Percentiles rank a stretch among this genome's conserved stretches.
Evolutionary conservation across 352 stramenopile species (phyloP).

Genomic region (Phytophthora niederhauseri): DNA sequence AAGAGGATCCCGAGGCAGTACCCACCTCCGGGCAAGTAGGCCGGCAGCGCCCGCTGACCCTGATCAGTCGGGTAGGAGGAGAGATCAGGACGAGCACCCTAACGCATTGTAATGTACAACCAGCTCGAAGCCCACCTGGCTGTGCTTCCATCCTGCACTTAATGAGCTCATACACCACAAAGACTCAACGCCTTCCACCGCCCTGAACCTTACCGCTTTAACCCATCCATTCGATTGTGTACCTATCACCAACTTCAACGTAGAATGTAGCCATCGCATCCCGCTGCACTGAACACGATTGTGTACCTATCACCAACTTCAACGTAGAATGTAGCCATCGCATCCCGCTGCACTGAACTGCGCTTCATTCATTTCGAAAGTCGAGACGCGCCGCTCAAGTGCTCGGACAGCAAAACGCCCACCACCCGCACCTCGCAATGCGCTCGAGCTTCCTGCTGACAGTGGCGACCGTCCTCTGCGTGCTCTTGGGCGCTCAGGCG

Average conservation of each 20-base stretch:
- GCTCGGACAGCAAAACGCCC: conserved; percentile 2
- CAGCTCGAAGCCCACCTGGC: too few relatives aligned
- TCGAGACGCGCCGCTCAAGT: conserved; percentile 19
- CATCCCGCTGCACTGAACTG: neutral
- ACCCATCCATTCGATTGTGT: neutral
- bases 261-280: conserved; percentile 12
- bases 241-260: conserved; percentile 21
- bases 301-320: conserved; percentile 20
- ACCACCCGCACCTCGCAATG: conserved; percentile 16
- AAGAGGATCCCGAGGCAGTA: conserved; percentile 4
- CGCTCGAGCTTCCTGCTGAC: conserved; percentile 20
- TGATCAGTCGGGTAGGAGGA: neutral
- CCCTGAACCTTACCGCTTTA: neutral
- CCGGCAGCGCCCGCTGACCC: neutral
- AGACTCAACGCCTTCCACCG: neutral
- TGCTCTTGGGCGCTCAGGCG: conserved; percentile 17
- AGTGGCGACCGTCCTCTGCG: conserved; percentile 4
- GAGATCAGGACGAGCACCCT: neutral
- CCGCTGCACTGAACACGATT: neutral
- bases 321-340: conserved; percentile 17
- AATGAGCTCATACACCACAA: neutral
- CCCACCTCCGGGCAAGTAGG: neutral
- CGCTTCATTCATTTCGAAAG: conserved; percentile 19
- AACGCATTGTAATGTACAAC: neutral
- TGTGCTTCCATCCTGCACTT: too few relatives aligned